Percentiles rank a stretch among this genome's conserved stretches.
Conservation (phyloP, 2,329 filamentous ascomycete genomes). For the Coleophoma cylindrospora region DNA sequence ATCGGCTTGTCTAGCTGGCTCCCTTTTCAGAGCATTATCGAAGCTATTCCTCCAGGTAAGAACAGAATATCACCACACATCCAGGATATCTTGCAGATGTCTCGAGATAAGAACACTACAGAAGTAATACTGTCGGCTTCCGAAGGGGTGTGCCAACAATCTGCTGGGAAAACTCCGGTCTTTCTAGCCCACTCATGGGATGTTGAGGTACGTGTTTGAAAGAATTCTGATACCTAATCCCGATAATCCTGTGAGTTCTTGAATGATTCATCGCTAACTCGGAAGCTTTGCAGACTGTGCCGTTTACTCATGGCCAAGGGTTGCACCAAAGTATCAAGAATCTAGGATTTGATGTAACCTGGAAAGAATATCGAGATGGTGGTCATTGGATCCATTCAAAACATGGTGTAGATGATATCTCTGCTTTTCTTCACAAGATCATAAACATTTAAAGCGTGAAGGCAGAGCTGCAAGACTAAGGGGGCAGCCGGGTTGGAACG, state of each 20-base stretch:
- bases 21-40: constrained; percentile 20
- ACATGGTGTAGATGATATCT: constrained; percentile 32
- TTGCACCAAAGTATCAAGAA: constrained; percentile 1
- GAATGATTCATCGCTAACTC: not conserved
- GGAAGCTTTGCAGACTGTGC: not conserved
- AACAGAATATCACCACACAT: not conserved
- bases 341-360: constrained; percentile 30
- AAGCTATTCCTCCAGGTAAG: not conserved
- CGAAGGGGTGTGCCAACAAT: not conserved
- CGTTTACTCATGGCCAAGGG: not conserved
- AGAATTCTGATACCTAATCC: not conserved
- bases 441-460: not conserved
- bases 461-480: no score
- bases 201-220: constrained; percentile 25
- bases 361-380: constrained; percentile 34
- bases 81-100: constrained; percentile 1
- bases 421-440: constrained; percentile 2
- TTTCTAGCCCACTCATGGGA: constrained; percentile 38
- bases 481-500: no score
- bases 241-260: not conserved
- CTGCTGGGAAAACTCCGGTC: constrained; percentile 29
- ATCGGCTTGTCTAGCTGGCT: constrained; percentile 32
- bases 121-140: not conserved
- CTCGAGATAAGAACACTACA: not conserved
- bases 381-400: constrained; percentile 39